phyloP scores from a whole-genome alignment of 805 yeast genomes.

The Metschnikowia gelsemii region DNA sequence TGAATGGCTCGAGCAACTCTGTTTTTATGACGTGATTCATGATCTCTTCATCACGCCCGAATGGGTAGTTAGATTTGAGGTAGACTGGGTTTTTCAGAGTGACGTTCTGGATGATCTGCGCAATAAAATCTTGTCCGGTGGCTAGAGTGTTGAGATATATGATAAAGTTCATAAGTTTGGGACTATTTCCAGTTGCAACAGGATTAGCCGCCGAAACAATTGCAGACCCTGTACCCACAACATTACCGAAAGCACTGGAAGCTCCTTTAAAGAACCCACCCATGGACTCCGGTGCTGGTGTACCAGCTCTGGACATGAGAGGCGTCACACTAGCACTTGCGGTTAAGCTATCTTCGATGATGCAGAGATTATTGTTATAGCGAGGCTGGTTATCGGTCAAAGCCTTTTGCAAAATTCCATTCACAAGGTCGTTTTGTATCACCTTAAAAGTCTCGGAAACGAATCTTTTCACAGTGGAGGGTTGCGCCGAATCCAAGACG shows the following conservation, averaged over 20 bases:
- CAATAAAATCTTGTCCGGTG: constrained; percentile 57
- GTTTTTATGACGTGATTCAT: constrained; percentile 29
- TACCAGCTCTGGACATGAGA: constrained; percentile 28
- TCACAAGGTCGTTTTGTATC: constrained; percentile 62
- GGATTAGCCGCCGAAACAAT: constrained; percentile 26
- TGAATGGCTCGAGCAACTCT: constrained; percentile 35
- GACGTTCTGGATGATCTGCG: constrained; percentile 49
- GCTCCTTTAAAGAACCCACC: constrained; percentile 45
- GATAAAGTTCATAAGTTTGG: constrained; percentile 57
- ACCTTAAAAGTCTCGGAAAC: constrained; percentile 56
- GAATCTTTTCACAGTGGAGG: constrained; percentile 52
- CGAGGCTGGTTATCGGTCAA: constrained; percentile 42
- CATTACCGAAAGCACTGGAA: constrained; percentile 44
- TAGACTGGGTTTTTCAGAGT: constrained; percentile 23
- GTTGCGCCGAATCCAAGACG: constrained; percentile 70
- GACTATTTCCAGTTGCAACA: constrained; percentile 37
- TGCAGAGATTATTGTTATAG: constrained; percentile 32
- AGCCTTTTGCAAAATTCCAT: constrained; percentile 42
- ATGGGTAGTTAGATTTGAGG: constrained; percentile 31
- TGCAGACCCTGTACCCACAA: constrained; percentile 31
- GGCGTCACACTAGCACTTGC: constrained; percentile 25
- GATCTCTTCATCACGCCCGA: constrained; percentile 37
- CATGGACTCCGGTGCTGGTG: constrained; percentile 37
- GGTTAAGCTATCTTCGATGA: constrained; percentile 5
- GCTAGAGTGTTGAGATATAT: constrained; percentile 72